Percentiles rank a stretch among this genome's conserved stretches.
Evolutionary conservation across 345 rosid genomes (phyloP).

Genomic region (Moricandia moricandioides): DNA sequence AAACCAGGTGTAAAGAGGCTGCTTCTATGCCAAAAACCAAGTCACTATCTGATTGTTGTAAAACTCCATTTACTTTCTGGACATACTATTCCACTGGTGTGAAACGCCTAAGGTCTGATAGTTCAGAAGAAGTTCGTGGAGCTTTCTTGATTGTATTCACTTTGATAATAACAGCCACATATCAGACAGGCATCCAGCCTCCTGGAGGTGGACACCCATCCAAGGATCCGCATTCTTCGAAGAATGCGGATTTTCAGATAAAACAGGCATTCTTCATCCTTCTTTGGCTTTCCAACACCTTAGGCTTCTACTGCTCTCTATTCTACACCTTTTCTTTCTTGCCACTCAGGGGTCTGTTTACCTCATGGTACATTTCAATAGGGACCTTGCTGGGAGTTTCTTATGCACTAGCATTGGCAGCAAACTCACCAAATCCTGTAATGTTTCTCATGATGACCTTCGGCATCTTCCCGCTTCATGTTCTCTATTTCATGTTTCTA

Average conservation of each 20-base stretch:
- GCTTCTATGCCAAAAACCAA: not conserved
- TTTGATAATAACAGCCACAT: conserved; percentile 19
- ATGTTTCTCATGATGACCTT: not conserved
- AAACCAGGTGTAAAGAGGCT: not conserved
- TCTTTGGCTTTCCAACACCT: conserved; percentile 18
- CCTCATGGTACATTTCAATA: not conserved
- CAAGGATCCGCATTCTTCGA: not conserved
- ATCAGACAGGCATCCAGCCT: conserved; percentile 28
- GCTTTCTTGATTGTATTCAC: conserved; percentile 17
- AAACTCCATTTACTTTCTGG: not conserved
- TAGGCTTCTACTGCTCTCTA: conserved; percentile 19
- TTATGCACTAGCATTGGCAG: conserved; percentile 17
- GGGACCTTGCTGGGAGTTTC: conserved; percentile 14
- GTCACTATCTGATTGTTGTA: not conserved
- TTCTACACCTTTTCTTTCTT: conserved; percentile 29
- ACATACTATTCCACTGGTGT: not conserved
- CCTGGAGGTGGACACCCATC: conserved; percentile 22
- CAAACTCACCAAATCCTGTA: not conserved
- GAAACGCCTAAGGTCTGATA: not conserved
- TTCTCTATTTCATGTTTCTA: not conserved
- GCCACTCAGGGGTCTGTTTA: not conserved
- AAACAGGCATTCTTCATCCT: conserved; percentile 6
- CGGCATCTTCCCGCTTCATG: not conserved
- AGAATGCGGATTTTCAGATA: not conserved
- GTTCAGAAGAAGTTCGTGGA: not conserved